Conservation (phyloP, 1,284 basidiomycete species). For the Puccinia hordei region DNA sequence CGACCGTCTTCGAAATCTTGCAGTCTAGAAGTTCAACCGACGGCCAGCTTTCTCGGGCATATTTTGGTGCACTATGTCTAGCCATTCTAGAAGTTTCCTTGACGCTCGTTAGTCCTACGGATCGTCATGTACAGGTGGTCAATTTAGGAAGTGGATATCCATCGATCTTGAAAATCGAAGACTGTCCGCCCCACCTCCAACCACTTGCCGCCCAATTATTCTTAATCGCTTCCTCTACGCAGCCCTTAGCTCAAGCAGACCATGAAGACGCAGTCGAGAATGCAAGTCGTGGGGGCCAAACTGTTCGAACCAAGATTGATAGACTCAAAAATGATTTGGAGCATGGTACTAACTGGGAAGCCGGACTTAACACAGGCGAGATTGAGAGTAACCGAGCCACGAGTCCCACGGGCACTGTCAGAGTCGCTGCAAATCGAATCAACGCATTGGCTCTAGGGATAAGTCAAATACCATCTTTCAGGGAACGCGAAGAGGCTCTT, state of each 20-base stretch:
- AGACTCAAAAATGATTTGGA: constrained; percentile 33
- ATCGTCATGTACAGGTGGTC: constrained; percentile 28
- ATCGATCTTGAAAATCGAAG: constrained; percentile 18
- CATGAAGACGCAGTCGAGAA: constrained; percentile 10
- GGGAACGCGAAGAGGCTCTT: constrained; percentile 36
- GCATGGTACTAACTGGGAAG: constrained; percentile 38
- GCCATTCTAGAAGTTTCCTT: constrained; percentile 43
- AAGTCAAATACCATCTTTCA: constrained; percentile 39
- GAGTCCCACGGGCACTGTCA: constrained; percentile 27
- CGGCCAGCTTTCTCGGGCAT: constrained; percentile 38
- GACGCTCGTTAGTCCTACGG: constrained; percentile 7
- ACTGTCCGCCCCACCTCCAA: constrained; percentile 37
- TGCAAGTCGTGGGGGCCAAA: constrained; percentile 1
- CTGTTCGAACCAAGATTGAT: constrained; percentile 25
- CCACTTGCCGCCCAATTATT: constrained; percentile 29
- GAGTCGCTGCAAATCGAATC: constrained; percentile 36
- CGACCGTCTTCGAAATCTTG: constrained; percentile 31
- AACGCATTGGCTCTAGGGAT: constrained; percentile 34
- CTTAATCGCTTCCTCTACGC: constrained; percentile 16
- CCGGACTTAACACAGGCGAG: neutral
- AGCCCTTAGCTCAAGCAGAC: constrained; percentile 31
- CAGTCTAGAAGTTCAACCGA: constrained; percentile 24
- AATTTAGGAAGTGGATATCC: constrained; percentile 3
- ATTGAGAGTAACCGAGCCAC: neutral
- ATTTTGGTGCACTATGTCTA: constrained; percentile 43